These are phyloP conservation scores for Pseudogymnoascus sp. DNA, from an alignment of 2,329 filamentous ascomycete genomes.

Conservation along the genomic window DNA sequence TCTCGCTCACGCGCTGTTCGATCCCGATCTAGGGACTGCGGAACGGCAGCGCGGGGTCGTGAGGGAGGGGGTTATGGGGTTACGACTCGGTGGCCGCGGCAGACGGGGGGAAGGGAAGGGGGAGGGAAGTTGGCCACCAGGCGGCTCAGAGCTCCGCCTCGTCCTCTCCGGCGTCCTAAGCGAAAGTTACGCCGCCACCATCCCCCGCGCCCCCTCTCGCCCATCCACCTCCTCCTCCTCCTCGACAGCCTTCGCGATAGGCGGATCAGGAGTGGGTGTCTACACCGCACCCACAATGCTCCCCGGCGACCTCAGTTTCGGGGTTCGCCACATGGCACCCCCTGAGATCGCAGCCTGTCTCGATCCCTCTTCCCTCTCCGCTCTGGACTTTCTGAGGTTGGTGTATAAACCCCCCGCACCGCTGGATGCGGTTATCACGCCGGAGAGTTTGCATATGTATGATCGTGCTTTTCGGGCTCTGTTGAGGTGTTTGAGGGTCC, in stretches of 20 bases:
- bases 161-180: conserved; percentile 78
- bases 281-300: conserved; percentile 34
- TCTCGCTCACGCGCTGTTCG: conserved; percentile 76
- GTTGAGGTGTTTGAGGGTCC: conserved; percentile 68
- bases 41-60: conserved; percentile 64
- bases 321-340: conserved; percentile 69
- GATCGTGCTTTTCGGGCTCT: conserved; percentile 77
- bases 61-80: conserved; percentile 65
- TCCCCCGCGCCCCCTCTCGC: background rate
- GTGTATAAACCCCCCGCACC: conserved; percentile 72
- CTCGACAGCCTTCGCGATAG: background rate
- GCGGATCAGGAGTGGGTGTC: conserved; percentile 17
- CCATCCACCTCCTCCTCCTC: background rate
- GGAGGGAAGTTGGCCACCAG: conserved; percentile 66
- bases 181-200: conserved; percentile 54
- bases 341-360: conserved; percentile 77
- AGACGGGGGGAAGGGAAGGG: conserved; percentile 59
- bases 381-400: conserved; percentile 85
- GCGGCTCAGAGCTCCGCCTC: conserved; percentile 84
- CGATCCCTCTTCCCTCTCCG: conserved; percentile 73
- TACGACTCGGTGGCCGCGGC: conserved; percentile 59
- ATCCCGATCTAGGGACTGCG: conserved; percentile 70
- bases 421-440: conserved; percentile 66
- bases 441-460: conserved; percentile 64
- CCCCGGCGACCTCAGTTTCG: conserved; percentile 69